Evolutionary conservation across 2,329 filamentous ascomycete species (phyloP).

Genomic region (Harringtonia lauricola): DNA sequence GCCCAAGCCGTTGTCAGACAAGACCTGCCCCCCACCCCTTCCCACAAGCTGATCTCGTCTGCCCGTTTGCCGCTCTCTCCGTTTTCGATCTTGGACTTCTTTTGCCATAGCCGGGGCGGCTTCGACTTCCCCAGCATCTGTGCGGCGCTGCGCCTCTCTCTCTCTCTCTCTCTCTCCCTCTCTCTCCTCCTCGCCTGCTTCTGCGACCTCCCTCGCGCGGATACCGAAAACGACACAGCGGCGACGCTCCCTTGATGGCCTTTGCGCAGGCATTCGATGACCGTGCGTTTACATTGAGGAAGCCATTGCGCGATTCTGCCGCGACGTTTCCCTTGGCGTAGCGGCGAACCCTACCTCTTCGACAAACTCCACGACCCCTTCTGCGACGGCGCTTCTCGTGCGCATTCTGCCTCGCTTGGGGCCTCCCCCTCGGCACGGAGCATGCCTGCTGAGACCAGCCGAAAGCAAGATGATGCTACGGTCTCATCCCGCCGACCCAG

Average conservation of each 20-base stretch:
- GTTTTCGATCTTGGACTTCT: neutral
- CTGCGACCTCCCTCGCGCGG: neutral
- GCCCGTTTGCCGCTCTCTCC: neutral
- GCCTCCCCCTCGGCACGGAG: conserved; percentile 7
- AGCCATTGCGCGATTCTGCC: too few relatives aligned
- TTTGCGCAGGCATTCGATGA: neutral
- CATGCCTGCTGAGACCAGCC: conserved; percentile 27
- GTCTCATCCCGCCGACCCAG: conserved; percentile 25
- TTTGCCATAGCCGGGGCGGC: too few relatives aligned
- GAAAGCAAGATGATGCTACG: conserved; percentile 30
- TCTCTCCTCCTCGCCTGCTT: neutral
- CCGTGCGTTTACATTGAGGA: neutral
- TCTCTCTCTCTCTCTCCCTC: neutral
- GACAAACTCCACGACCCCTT: too few relatives aligned
- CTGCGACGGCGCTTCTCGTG: neutral
- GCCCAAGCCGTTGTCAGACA: neutral
- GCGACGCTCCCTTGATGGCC: neutral
- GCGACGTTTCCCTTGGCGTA: neutral
- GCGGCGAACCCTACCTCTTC: too few relatives aligned
- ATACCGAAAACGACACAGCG: neutral
- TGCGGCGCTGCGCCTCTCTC: neutral
- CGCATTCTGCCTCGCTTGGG: neutral
- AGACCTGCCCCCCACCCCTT: neutral
- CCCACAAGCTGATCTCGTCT: neutral
- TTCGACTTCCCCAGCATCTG: neutral